These are phyloP conservation scores for Cyclotella choctawhatcheeana DNA, from an alignment of 108 stramenopile genomes.

Conservation along the genomic window DNA sequence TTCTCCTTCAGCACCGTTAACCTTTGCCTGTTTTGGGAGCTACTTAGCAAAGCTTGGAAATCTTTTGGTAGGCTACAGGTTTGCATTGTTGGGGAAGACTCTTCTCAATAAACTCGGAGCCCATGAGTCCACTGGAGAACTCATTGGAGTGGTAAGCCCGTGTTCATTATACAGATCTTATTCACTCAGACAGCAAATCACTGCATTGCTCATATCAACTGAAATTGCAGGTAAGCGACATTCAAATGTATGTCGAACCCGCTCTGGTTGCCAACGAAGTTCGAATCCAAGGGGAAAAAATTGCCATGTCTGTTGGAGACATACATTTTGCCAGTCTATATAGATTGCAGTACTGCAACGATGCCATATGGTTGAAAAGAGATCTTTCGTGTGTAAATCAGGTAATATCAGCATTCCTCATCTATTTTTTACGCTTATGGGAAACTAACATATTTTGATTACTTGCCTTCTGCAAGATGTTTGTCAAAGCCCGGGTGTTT, in stretches of 20 bases:
- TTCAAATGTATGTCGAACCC: slow-evolving; percentile 12
- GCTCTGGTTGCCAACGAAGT: slow-evolving; percentile 1
- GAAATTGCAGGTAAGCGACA: no score
- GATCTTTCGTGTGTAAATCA: background rate
- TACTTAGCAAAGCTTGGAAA: background rate
- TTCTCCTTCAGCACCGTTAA: slow-evolving; percentile 4
- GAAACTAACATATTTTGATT: no score
- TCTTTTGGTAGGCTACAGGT: slow-evolving; percentile 6
- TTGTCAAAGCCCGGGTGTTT: background rate
- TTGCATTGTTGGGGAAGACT: background rate
- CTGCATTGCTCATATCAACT: no score
- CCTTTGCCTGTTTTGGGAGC: slow-evolving; percentile 11
- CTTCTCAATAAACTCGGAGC: slow-evolving; percentile 11
- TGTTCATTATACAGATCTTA: no score
- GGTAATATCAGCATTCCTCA: background rate
- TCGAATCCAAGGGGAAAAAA: slow-evolving; percentile 1
- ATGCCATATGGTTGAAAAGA: slow-evolving; percentile 2
- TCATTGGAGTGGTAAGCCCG: background rate
- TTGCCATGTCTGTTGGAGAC: slow-evolving; percentile 28
- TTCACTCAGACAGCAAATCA: no score
- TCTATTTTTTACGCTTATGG: background rate
- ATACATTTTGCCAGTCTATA: background rate
- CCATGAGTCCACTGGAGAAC: slow-evolving; percentile 10
- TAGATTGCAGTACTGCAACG: background rate
- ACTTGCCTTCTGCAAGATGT: background rate